Evolutionary conservation across 2,329 filamentous ascomycete genomes (phyloP).

Genomic region (Coniella lustricola): DNA sequence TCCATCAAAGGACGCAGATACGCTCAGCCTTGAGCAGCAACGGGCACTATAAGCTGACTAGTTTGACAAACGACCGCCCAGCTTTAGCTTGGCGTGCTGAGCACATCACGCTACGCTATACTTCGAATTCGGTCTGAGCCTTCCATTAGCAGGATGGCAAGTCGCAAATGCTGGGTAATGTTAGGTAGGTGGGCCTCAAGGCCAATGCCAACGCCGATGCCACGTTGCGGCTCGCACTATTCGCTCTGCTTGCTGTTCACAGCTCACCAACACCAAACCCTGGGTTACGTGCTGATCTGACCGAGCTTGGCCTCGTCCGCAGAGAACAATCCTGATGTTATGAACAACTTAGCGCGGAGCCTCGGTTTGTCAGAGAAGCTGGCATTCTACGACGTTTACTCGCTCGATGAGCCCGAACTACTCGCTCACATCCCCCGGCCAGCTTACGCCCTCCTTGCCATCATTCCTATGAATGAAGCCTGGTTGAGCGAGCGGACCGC

Average conservation of each 20-base stretch:
- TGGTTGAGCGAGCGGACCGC: conserved; percentile 33
- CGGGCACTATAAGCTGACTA: not conserved
- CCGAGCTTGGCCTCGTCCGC: not conserved
- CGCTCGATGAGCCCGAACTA: conserved; percentile 69
- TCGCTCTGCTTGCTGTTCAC: not conserved
- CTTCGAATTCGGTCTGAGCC: not conserved
- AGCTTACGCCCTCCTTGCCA: conserved; percentile 69
- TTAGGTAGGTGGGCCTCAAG: conserved; percentile 9
- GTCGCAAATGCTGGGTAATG: conserved; percentile 10
- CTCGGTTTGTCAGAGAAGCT: conserved; percentile 63
- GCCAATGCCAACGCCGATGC: too few relatives aligned
- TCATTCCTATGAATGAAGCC: conserved; percentile 58
- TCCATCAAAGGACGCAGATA: too few relatives aligned
- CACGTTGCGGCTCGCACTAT: too few relatives aligned
- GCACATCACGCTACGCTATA: not conserved
- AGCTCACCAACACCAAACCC: too few relatives aligned
- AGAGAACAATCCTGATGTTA: conserved; percentile 68
- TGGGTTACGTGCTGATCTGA: conserved; percentile 6
- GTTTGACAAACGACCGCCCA: not conserved
- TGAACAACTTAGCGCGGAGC: conserved; percentile 63
- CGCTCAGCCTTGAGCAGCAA: too few relatives aligned
- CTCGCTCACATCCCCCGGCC: conserved; percentile 71
- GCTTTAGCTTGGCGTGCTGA: not conserved
- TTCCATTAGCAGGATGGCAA: conserved; percentile 12
- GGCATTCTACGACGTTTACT: conserved; percentile 76